phyloP scores from a whole-genome alignment of 2,329 filamentous ascomycete species.

The Penicillium janthinellum region DNA sequence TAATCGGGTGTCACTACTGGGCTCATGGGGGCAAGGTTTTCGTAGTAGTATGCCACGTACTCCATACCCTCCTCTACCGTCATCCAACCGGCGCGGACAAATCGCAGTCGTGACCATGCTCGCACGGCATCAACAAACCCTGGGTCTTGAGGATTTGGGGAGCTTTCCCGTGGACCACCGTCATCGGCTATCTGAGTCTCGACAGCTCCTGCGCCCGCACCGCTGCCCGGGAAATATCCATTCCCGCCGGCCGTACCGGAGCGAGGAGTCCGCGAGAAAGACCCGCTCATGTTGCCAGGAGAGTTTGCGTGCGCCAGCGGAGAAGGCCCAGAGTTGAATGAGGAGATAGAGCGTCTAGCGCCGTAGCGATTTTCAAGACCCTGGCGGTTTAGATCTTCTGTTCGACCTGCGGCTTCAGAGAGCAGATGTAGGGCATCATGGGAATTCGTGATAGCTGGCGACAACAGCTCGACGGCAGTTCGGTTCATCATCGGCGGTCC shows the following conservation, averaged over 20 bases:
- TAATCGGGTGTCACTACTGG: constrained; percentile 93
- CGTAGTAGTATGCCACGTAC: constrained; percentile 96
- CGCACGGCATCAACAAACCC: constrained; percentile 67
- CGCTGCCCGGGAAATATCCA: constrained; percentile 51
- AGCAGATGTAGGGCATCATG: constrained; percentile 91
- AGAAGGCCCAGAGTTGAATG: constrained; percentile 43
- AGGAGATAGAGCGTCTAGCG: constrained; percentile 41
- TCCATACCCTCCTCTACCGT: constrained; percentile 89
- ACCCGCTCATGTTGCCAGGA: constrained; percentile 37
- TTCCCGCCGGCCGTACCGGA: constrained; percentile 46
- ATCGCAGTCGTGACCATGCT: constrained; percentile 89
- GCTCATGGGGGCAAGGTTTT: constrained; percentile 85
- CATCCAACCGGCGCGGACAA: constrained; percentile 97
- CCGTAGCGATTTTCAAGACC: constrained; percentile 50
- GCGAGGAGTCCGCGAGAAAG: constrained; percentile 40
- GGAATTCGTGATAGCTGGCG: constrained; percentile 77
- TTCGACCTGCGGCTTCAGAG: constrained; percentile 73
- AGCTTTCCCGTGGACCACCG: constrained; percentile 29
- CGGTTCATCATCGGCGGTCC: constrained; percentile 62
- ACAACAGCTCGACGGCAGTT: constrained; percentile 61
- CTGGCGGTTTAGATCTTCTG: constrained; percentile 52
- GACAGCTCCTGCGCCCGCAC: constrained; percentile 27
- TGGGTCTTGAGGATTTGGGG: constrained; percentile 37
- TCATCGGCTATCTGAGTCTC: constrained; percentile 33
- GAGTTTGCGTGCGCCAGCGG: constrained; percentile 39